These are phyloP conservation scores for Xylaria bambusicola DNA, from an alignment of 495 filamentous ascomycete species.

Conservation along the genomic window DNA sequence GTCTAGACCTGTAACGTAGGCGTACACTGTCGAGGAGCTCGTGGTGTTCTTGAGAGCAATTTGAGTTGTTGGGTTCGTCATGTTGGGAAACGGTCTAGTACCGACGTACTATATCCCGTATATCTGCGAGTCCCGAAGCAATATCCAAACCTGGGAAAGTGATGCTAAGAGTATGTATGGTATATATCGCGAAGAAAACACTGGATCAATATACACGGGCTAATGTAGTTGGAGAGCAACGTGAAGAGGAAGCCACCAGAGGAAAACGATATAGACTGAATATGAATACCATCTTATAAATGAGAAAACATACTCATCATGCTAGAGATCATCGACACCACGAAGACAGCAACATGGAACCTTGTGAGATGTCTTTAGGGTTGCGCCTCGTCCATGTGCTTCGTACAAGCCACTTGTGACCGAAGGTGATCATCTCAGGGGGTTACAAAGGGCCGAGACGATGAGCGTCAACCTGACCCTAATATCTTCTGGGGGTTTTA, in stretches of 20 bases:
- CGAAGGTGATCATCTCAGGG: background rate
- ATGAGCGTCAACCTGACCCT: constrained; percentile 8
- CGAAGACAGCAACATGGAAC: constrained; percentile 8
- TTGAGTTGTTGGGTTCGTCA: constrained; percentile 50
- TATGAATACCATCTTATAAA: constrained; percentile 7
- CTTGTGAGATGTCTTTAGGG: constrained; percentile 48
- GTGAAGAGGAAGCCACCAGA: background rate
- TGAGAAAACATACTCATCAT: background rate
- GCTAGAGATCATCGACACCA: background rate
- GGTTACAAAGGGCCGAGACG: constrained; percentile 13
- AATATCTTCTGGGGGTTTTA: constrained; percentile 3
- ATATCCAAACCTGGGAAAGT: no score
- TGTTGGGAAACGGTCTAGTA: constrained; percentile 18
- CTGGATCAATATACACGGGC: background rate
- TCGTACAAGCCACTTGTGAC: constrained; percentile 10
- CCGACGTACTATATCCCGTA: background rate
- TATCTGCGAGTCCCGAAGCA: background rate
- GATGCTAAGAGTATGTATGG: background rate
- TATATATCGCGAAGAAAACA: background rate
- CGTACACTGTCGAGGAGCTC: constrained; percentile 61
- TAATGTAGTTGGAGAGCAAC: background rate
- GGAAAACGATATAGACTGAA: background rate
- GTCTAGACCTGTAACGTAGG: constrained; percentile 69
- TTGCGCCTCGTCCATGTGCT: constrained; percentile 18
- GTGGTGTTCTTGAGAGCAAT: constrained; percentile 67